Conservation (phyloP, 2,329 filamentous ascomycete species). For the Tolypocladium album region DNA sequence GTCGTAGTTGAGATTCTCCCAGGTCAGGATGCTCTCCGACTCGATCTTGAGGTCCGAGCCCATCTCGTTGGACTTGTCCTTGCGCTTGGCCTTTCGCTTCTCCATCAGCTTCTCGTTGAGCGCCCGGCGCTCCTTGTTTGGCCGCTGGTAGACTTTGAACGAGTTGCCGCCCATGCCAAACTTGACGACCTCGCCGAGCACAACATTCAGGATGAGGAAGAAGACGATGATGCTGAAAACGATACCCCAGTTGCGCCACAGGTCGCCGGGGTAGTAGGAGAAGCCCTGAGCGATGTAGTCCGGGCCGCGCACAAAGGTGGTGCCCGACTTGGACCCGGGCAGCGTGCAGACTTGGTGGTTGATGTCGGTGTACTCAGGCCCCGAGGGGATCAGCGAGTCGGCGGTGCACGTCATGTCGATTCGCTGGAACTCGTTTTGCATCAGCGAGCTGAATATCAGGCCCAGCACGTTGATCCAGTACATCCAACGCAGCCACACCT, state of each 20-base stretch:
- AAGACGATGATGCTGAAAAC: conserved; percentile 63
- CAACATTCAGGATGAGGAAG: conserved; percentile 66
- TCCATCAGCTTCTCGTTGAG: conserved; percentile 53
- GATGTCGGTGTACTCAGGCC: conserved; percentile 59
- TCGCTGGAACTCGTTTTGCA: conserved; percentile 76
- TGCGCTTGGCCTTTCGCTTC: conserved; percentile 47
- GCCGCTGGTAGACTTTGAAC: conserved; percentile 65
- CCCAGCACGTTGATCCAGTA: conserved; percentile 69
- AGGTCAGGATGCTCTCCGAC: conserved; percentile 65
- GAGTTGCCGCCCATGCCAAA: conserved; percentile 74
- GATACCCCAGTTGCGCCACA: conserved; percentile 82
- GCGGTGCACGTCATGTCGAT: conserved; percentile 58
- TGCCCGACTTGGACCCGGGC: conserved; percentile 58
- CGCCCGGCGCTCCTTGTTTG: conserved; percentile 53
- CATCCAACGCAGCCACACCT: conserved; percentile 72
- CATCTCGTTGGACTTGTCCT: conserved; percentile 31
- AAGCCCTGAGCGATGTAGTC: conserved; percentile 62
- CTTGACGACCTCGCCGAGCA: conserved; percentile 68
- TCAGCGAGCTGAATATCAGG: conserved; percentile 64
- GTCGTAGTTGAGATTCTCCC: conserved; percentile 75
- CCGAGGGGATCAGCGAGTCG: conserved; percentile 59
- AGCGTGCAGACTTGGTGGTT: conserved; percentile 74
- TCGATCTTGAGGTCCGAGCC: conserved; percentile 42
- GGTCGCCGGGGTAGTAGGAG: conserved; percentile 51
- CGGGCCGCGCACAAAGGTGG: conserved; percentile 49